Evolutionary conservation across 306 rosid genomes (phyloP).

Genomic region (Fagus sylvatica): DNA sequence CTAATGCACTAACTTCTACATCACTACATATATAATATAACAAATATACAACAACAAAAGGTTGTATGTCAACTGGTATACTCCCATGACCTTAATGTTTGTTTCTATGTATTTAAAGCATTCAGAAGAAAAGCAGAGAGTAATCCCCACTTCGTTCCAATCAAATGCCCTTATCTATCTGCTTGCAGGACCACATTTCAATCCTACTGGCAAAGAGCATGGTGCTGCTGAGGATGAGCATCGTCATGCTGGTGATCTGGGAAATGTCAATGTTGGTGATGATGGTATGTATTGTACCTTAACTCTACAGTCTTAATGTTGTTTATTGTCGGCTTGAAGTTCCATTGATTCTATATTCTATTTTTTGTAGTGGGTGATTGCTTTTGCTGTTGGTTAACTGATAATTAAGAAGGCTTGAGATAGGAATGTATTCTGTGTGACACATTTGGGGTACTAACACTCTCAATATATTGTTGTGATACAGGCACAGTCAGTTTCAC

Average conservation of each 20-base stretch:
- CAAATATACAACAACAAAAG: conserved; percentile 2
- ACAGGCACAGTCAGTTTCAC: conserved; percentile 69
- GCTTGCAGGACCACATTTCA: conserved; percentile 77
- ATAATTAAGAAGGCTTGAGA: not conserved
- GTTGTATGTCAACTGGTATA: conserved; percentile 93
- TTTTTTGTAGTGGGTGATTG: not conserved
- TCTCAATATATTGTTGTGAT: conserved; percentile 32
- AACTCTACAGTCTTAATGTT: not conserved
- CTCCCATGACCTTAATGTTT: not conserved
- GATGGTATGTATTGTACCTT: conserved; percentile 56
- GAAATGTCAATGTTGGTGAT: conserved; percentile 74
- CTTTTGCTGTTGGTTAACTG: not conserved
- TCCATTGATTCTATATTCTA: not conserved
- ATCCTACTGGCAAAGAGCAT: conserved; percentile 77
- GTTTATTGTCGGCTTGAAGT: not conserved
- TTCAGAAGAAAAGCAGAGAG: not conserved
- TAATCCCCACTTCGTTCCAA: not conserved
- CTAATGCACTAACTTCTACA: no score
- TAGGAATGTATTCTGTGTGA: no score
- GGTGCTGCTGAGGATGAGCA: conserved; percentile 76
- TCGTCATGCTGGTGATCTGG: conserved; percentile 97
- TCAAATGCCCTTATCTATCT: not conserved
- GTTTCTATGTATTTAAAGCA: not conserved
- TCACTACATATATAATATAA: no score
- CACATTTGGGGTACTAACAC: not conserved